These are phyloP conservation scores for Raddia guianensis DNA, from an alignment of 176 grass and related monocot species.

Conservation along the genomic window DNA sequence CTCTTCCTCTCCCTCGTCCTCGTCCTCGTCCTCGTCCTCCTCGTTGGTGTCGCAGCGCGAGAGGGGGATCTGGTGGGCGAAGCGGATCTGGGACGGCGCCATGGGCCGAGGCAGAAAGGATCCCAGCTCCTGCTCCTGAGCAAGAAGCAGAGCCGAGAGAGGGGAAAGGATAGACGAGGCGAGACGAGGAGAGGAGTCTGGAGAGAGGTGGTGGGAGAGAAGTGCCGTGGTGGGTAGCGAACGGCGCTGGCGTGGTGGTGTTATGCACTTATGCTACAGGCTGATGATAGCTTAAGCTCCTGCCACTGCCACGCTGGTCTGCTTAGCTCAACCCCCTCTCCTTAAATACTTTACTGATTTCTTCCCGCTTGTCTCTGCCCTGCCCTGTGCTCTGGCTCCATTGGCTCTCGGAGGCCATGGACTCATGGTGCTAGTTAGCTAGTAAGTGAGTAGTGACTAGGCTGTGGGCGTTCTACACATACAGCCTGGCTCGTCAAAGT, in stretches of 20 bases:
- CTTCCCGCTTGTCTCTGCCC: not conserved
- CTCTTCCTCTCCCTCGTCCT: slow-evolving; percentile 8
- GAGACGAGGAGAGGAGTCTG: slow-evolving; percentile 36
- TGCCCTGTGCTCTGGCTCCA: not conserved
- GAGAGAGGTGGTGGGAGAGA: not conserved
- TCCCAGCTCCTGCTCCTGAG: slow-evolving; percentile 36
- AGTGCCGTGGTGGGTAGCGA: slow-evolving; percentile 35
- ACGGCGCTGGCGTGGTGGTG: slow-evolving; percentile 37
- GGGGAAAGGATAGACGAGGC: not conserved
- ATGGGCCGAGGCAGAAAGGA: slow-evolving; percentile 34
- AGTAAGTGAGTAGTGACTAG: not conserved
- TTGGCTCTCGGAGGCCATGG: too few relatives aligned
- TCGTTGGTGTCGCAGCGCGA: slow-evolving; percentile 49
- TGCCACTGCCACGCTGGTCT: not conserved
- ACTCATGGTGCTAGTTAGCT: too few relatives aligned
- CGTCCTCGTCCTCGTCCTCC: slow-evolving; percentile 38
- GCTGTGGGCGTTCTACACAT: not conserved
- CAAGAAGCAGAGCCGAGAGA: slow-evolving; percentile 29
- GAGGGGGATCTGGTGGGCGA: slow-evolving; percentile 55
- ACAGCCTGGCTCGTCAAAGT: not conserved
- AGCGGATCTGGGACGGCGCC: slow-evolving; percentile 71
- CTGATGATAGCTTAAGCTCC: not conserved
- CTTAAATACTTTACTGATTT: not conserved
- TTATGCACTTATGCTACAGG: not conserved
- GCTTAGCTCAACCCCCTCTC: slow-evolving; percentile 20